Percentiles rank a stretch among this genome's conserved stretches.
phyloP scores from a whole-genome alignment of 106 monocot genomes.

The Dioscorea alata region DNA sequence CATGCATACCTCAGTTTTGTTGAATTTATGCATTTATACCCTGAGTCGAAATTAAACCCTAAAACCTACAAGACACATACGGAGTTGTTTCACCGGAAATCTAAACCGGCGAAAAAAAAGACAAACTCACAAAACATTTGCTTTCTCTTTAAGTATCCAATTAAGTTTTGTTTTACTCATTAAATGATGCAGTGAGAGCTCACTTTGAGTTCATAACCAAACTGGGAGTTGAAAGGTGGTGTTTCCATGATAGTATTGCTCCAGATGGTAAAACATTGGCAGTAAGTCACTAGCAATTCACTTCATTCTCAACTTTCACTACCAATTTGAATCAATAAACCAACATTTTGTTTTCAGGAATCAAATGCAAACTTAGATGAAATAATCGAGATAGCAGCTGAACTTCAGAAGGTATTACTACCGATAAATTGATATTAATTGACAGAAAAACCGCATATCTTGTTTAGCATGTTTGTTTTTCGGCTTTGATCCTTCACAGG shows the following conservation, averaged over 20 bases:
- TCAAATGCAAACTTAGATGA: slow-evolving; percentile 97
- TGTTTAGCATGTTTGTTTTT: background rate
- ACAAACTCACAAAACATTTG: too few relatives aligned
- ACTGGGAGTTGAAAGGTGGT: slow-evolving; percentile 91
- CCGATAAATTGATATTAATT: too few relatives aligned
- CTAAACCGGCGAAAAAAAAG: too few relatives aligned
- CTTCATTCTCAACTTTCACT: background rate
- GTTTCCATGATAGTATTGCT: slow-evolving; percentile 97
- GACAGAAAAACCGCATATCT: background rate
- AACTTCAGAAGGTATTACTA: slow-evolving; percentile 64
- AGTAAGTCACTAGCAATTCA: slow-evolving; percentile 20
- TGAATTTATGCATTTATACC: too few relatives aligned
- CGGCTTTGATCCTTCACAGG: slow-evolving; percentile 12
- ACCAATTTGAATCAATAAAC: background rate
- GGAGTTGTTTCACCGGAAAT: too few relatives aligned
- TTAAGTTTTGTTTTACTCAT: too few relatives aligned
- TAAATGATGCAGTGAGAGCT: slow-evolving; percentile 74
- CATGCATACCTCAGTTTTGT: too few relatives aligned
- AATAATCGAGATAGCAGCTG: slow-evolving; percentile 66
- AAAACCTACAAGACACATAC: too few relatives aligned
- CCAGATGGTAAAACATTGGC: slow-evolving; percentile 86
- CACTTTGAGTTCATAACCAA: slow-evolving; percentile 93
- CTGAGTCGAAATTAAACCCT: too few relatives aligned
- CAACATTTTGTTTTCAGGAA: slow-evolving; percentile 35
- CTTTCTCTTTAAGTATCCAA: too few relatives aligned